These are phyloP conservation scores for Globisporangium camurandrum DNA, from an alignment of 352 stramenopile species.

Conservation along the genomic window DNA sequence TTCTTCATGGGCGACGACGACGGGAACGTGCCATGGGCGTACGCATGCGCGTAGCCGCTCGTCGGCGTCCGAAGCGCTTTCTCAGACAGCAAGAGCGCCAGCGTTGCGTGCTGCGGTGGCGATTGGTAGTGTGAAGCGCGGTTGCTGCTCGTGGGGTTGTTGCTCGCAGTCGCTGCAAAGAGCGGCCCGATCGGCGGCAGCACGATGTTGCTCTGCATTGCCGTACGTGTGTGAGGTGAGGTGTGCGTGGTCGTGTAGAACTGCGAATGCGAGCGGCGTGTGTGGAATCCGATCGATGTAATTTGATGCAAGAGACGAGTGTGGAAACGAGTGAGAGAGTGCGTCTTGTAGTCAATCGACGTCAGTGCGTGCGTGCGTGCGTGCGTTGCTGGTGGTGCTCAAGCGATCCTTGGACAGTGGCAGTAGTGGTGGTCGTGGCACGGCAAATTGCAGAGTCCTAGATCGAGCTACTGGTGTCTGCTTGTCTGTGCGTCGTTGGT, in stretches of 20 bases:
- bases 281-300: too few relatives aligned
- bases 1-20: constrained; percentile 65
- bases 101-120: constrained; percentile 12
- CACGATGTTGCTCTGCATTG: constrained; percentile 43
- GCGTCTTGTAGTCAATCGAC: neutral
- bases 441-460: constrained; percentile 9
- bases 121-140: constrained; percentile 9
- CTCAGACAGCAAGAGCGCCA: neutral
- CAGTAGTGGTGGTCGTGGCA: constrained; percentile 5
- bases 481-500: neutral
- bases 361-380: neutral
- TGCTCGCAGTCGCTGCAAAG: constrained; percentile 19
- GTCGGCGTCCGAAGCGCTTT: constrained; percentile 44
- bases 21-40: constrained; percentile 25
- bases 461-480: neutral
- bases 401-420: constrained; percentile 6
- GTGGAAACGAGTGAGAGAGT: neutral
- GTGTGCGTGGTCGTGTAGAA: neutral
- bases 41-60: constrained; percentile 27
- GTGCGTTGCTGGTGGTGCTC: constrained; percentile 6
- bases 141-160: too few relatives aligned
- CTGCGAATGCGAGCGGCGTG: neutral
- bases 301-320: neutral
- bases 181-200: constrained; percentile 49
- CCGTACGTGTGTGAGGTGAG: neutral